Base-by-base conservation (phyloP, 176 grass and related monocot species). In the Ananas comosus region DNA sequence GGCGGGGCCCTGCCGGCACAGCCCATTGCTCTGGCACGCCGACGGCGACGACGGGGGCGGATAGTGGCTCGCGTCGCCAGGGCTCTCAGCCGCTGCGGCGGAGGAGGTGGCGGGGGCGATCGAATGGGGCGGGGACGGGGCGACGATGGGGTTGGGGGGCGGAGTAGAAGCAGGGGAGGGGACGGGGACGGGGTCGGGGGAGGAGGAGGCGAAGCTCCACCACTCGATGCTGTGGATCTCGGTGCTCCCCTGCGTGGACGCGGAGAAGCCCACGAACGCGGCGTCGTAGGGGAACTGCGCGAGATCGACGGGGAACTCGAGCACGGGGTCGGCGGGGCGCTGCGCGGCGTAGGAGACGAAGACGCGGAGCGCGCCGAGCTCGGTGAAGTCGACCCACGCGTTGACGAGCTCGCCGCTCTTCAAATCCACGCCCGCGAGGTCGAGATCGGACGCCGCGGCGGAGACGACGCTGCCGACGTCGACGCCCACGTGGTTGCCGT, bases 201-300 rank as follows among this genome's bases (percentile, higher is more conserved):
- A 47, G 11, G 78, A 85, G 2, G 86, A 94, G 33, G 33, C 4
- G 82, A 99, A 99, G 85, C 64, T 82, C 95, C 95, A 99, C 95
- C 95, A 91, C 73, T 99, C 87, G 69, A 99, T 54, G 21, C 75
- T 87, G 87, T 99, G 95, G 12, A 83, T 77, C 85, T 99, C 95
- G 0, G 95, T 99, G 80, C 95, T 99, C 10, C 89, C 90, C 77
- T 99, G 95, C 12, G 95, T 94, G 67, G 95, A 99, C 0, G 79
- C 95, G 0, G 85, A 76, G 85, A 94, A 99, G 0, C 95, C 95
- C 0, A 99, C 90, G 12, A 83, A 91, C 0, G 82, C 87, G 0
- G 65, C 72, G 16, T 78, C 90, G 69, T 83, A 76, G 18, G 85
- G 18, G 21, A 19, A 77, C 3, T 48, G 79, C 5, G 51, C 72